Conservation (phyloP, 306 rosid species). For the Malus sieversii region DNA sequence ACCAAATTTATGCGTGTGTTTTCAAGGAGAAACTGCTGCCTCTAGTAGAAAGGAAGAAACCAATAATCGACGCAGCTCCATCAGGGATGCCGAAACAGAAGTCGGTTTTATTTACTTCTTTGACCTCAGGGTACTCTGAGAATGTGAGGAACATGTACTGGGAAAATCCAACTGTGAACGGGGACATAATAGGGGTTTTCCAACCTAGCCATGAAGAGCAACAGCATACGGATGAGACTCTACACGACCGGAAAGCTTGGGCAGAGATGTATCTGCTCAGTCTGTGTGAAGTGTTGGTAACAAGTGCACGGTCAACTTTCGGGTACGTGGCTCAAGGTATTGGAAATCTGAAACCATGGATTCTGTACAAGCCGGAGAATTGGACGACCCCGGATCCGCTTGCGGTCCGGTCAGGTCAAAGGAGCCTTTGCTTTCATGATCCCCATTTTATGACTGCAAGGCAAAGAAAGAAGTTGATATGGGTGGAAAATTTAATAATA, state of each 20-base stretch:
- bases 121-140: constrained; percentile 57
- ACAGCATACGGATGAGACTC: constrained; percentile 52
- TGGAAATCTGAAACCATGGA: constrained; percentile 68
- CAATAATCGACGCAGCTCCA: constrained; percentile 1
- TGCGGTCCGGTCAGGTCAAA: constrained; percentile 54
- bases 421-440: constrained; percentile 76
- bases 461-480: constrained; percentile 59
- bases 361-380: constrained; percentile 59
- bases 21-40: constrained; percentile 46
- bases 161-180: constrained; percentile 59
- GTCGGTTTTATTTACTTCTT: constrained; percentile 55
- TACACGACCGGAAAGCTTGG: constrained; percentile 59
- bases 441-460: constrained; percentile 80
- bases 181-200: constrained; percentile 50
- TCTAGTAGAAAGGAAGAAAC: constrained; percentile 23
- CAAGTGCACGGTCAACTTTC: constrained; percentile 75
- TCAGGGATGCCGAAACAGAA: constrained; percentile 32
- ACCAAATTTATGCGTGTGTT: constrained; percentile 57
- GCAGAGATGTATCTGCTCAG: constrained; percentile 73
- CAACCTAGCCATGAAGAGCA: constrained; percentile 73
- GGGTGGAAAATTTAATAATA: constrained; percentile 12
- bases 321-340: constrained; percentile 82
- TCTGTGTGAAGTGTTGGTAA: constrained; percentile 45
- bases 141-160: constrained; percentile 51
- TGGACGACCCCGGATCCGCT: constrained; percentile 37